These are phyloP conservation scores for Rosa chinensis DNA, from an alignment of 306 rosid species.

Conservation along the genomic window DNA sequence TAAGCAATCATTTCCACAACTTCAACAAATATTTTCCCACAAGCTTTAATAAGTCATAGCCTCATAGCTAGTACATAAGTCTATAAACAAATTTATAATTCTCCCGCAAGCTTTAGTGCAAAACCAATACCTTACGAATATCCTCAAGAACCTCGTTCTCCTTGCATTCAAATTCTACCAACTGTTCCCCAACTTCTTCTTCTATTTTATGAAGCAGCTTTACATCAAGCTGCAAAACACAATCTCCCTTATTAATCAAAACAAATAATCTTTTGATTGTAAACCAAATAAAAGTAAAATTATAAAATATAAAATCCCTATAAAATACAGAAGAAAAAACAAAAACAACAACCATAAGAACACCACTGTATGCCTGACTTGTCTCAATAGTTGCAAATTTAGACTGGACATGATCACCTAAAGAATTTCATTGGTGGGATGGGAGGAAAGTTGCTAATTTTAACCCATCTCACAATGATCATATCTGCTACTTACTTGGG, in stretches of 20 bases:
- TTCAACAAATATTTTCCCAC: background rate
- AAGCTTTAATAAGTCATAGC: background rate
- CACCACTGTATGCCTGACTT: background rate
- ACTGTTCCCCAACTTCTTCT: constrained; percentile 53
- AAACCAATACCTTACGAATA: constrained; percentile 50
- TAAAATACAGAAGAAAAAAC: background rate
- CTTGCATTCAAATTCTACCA: constrained; percentile 68
- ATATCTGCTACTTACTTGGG: constrained; percentile 44
- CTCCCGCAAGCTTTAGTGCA: background rate
- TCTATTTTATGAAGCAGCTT: constrained; percentile 71
- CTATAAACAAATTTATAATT: background rate
- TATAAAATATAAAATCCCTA: background rate
- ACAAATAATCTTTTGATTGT: background rate
- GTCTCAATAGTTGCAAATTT: background rate
- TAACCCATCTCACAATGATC: background rate
- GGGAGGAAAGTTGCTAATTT: background rate
- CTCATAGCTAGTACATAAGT: background rate
- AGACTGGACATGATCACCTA: background rate
- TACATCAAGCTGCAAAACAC: constrained; percentile 60
- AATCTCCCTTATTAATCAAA: constrained; percentile 14
- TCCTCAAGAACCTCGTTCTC: constrained; percentile 67
- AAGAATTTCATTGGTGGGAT: background rate
- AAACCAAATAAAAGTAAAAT: background rate
- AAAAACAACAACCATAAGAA: background rate
- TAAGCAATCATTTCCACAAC: background rate